phyloP scores from a whole-genome alignment of 139 green algal genomes.

The Deuterostichococcus epilithicus region DNA sequence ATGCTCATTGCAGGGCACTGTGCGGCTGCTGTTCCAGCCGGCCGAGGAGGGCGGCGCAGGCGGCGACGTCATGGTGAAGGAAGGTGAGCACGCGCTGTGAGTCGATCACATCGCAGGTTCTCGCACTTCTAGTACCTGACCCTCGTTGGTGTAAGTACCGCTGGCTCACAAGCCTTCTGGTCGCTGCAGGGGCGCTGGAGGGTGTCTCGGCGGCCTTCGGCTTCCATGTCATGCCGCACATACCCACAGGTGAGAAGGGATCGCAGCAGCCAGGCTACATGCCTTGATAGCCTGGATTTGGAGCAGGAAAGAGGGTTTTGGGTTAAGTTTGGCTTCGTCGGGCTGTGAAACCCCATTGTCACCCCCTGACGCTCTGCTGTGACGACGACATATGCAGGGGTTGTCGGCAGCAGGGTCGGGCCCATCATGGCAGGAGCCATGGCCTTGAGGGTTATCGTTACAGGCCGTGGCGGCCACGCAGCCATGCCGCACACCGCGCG shows the following conservation, averaged over 20 bases:
- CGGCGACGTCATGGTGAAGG: constrained; percentile 59
- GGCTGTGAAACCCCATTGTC: no score
- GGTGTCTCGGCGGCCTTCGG: constrained; percentile 60
- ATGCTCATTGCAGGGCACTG: constrained; percentile 42
- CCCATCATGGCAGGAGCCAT: constrained; percentile 78
- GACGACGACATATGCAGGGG: no score
- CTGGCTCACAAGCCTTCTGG: neutral
- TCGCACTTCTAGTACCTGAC: no score
- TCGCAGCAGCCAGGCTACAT: no score
- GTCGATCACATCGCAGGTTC: no score
- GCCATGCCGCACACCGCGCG: constrained; percentile 78
- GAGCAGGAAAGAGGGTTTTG: no score
- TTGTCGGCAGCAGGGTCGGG: constrained; percentile 53
- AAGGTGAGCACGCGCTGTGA: constrained; percentile 13
- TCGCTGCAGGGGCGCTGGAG: constrained; percentile 30
- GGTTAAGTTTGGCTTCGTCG: no score
- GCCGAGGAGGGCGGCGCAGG: constrained; percentile 86
- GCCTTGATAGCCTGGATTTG: no score
- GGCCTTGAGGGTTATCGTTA: constrained; percentile 49
- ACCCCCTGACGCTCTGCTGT: no score
- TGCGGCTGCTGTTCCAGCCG: constrained; percentile 91
- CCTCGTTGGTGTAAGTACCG: no score
- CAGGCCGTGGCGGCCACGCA: constrained; percentile 75
- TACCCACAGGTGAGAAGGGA: constrained; percentile 45
- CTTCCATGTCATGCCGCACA: constrained; percentile 79